phyloP scores from a whole-genome alignment of 2,329 filamentous ascomycete genomes.

The Venturia carpophila region DNA sequence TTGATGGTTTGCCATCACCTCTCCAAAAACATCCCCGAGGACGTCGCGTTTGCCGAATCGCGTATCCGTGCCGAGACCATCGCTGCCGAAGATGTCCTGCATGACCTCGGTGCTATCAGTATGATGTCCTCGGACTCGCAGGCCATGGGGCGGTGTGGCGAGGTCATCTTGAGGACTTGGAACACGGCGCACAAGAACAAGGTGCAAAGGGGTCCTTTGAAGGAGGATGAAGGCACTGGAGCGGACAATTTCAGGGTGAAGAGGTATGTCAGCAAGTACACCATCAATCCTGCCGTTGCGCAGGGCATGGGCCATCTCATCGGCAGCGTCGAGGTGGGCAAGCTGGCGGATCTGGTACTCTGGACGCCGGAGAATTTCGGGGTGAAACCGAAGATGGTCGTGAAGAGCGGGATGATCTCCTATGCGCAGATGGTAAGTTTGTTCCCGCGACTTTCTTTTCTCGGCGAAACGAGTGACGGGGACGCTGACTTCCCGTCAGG shows the following conservation, averaged over 20 bases:
- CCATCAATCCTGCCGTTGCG: slow-evolving; percentile 83
- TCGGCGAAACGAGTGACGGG: background rate
- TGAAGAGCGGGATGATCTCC: slow-evolving; percentile 84
- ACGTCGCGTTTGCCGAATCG: slow-evolving; percentile 89
- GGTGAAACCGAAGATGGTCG: slow-evolving; percentile 69
- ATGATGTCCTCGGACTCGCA: slow-evolving; percentile 98
- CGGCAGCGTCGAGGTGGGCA: slow-evolving; percentile 80
- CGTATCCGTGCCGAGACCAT: slow-evolving; percentile 95
- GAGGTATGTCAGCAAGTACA: slow-evolving; percentile 91
- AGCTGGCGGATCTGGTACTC: slow-evolving; percentile 79
- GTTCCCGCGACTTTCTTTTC: background rate
- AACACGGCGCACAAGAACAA: slow-evolving; percentile 98
- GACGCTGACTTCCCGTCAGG: slow-evolving; percentile 25
- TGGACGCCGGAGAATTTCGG: slow-evolving; percentile 85
- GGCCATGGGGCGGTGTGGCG: slow-evolving; percentile 92
- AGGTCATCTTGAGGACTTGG: slow-evolving; percentile 90
- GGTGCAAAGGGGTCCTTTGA: slow-evolving; percentile 65
- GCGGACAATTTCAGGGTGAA: slow-evolving; percentile 91
- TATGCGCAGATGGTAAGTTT: slow-evolving; percentile 68
- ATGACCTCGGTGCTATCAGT: slow-evolving; percentile 88
- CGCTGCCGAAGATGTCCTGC: slow-evolving; percentile 89
- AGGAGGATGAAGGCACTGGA: slow-evolving; percentile 68
- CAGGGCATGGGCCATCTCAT: slow-evolving; percentile 86
- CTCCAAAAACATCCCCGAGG: slow-evolving; percentile 85
- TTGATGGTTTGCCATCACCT: slow-evolving; percentile 97